Evolutionary conservation across 2,329 filamentous ascomycete genomes (phyloP).

Genomic region (Pseudogymnoascus pannorum): DNA sequence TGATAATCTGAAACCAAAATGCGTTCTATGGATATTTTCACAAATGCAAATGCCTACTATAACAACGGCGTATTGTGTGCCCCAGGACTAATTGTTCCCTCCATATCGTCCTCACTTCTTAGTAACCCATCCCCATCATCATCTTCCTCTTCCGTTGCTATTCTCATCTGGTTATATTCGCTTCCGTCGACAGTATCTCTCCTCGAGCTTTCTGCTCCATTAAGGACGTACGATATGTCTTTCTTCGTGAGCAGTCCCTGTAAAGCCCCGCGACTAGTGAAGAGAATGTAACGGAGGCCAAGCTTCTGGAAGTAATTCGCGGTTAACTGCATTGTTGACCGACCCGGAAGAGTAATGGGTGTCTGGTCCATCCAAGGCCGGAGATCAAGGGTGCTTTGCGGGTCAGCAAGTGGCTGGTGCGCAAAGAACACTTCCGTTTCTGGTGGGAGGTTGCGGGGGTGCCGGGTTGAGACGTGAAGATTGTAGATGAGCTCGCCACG

Average conservation of each 20-base stretch:
- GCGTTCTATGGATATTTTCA: conserved; percentile 3
- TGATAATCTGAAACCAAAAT: not conserved
- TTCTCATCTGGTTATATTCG: conserved; percentile 30
- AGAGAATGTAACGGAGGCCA: conserved; percentile 82
- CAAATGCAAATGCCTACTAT: conserved; percentile 3
- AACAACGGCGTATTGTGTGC: conserved; percentile 5
- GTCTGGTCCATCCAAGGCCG: conserved; percentile 99
- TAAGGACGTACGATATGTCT: conserved; percentile 89
- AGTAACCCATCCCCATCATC: conserved; percentile 40
- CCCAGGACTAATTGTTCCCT: not conserved
- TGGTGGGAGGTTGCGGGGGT: conserved; percentile 51
- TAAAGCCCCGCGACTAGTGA: conserved; percentile 72
- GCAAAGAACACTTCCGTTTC: conserved; percentile 78
- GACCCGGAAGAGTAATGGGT: conserved; percentile 77
- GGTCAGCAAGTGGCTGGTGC: conserved; percentile 75
- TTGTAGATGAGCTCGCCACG: conserved; percentile 83
- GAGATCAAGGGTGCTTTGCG: conserved; percentile 71
- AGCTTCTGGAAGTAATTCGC: conserved; percentile 92
- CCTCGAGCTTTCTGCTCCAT: conserved; percentile 62
- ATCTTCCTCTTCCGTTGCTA: conserved; percentile 33
- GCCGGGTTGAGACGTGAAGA: conserved; percentile 53
- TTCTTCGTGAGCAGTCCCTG: conserved; percentile 92
- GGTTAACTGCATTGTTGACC: conserved; percentile 72
- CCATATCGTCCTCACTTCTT: conserved; percentile 31
- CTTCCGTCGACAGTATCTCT: conserved; percentile 30